Base-by-base conservation (phyloP, 345 rosid genomes). In the Garcia nutans region DNA sequence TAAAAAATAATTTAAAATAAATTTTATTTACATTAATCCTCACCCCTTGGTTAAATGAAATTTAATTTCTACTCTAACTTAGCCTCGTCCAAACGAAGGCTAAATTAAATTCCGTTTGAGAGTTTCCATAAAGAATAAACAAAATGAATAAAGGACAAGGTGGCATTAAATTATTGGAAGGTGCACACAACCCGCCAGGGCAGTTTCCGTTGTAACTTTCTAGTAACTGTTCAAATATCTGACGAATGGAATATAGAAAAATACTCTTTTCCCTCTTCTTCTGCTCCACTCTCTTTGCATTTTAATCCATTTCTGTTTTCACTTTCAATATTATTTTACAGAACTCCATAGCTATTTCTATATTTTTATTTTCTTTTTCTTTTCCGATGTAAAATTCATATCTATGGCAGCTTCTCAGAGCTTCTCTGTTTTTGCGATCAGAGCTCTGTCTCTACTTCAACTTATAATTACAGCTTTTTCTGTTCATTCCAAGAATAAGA, bases 401-500 rank as follows among this genome's bases (percentile, higher is more conserved):
- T 19, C 42, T 2, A 66, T 67, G 72, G 5, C 65, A 65, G 5
- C 56, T 65, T 45, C 57, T 67, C 65, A 19, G 37, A 13, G 44
- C 20, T 58, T 16, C 56, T 55, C 22, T 47, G 31, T 60, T 65
- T 10, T 54, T 22, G 31, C 52, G 3, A 24, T 65, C 69, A 68
- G 10, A 42, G 24, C 52, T 70, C 28, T 23, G 10, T 5, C n/a
- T 59, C 20, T 50, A 20, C n/a, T 50, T n/a, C n/a, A 31, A 28
- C 24, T 47, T 19, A 2, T 59, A 42, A 15, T 41, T 60, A 16
- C 13, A 47, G 22, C 19, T 73, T 56, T 52, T 0, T 55, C n/a
- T 41, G 72, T 55, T 16, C 24, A 62, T 63, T 74, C 11, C 33
- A 37, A 72, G n/a, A 59, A 59, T 7, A 41, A 12, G 22, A 73